phyloP scores from a whole-genome alignment of 768 basidiomycete genomes.

The Zangia roseola region DNA sequence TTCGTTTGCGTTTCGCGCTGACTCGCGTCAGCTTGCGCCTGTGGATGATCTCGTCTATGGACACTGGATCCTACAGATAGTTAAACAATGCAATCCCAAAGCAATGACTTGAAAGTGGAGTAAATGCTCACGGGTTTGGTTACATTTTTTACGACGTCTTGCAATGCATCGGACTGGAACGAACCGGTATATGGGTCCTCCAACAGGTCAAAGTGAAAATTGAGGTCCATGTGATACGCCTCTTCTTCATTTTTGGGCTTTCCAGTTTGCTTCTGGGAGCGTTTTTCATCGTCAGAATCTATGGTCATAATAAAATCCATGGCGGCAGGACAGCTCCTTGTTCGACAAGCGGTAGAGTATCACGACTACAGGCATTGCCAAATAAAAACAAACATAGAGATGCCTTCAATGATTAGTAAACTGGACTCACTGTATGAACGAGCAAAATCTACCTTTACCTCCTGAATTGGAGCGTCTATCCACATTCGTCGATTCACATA shows the following conservation, averaged over 20 bases:
- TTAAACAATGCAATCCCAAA: conserved; percentile 3
- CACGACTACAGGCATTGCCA: no score
- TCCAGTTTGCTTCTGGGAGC: conserved; percentile 18
- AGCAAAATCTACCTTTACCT: conserved; percentile 27
- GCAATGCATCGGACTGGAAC: conserved; percentile 41
- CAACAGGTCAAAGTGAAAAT: conserved; percentile 77
- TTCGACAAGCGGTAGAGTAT: no score
- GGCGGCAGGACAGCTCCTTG: background rate
- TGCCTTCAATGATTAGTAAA: background rate
- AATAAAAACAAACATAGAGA: conserved; percentile 20
- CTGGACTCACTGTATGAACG: conserved; percentile 14
- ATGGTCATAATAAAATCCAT: conserved; percentile 81
- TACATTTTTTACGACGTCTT: conserved; percentile 61
- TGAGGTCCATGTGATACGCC: conserved; percentile 69
- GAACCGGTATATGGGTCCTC: conserved; percentile 69
- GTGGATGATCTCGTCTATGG: conserved; percentile 90
- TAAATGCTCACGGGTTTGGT: conserved; percentile 54
- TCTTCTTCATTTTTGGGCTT: conserved; percentile 40
- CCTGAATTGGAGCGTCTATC: conserved; percentile 50
- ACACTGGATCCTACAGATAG: conserved; percentile 62
- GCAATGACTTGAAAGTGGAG: conserved; percentile 1
- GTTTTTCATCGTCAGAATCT: conserved; percentile 73
- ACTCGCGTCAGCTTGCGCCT: conserved; percentile 49
- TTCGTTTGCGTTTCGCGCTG: conserved; percentile 64
- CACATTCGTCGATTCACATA: conserved; percentile 49